Conservation (phyloP, 1,284 basidiomycete species). For the Fomes fomentarius region DNA sequence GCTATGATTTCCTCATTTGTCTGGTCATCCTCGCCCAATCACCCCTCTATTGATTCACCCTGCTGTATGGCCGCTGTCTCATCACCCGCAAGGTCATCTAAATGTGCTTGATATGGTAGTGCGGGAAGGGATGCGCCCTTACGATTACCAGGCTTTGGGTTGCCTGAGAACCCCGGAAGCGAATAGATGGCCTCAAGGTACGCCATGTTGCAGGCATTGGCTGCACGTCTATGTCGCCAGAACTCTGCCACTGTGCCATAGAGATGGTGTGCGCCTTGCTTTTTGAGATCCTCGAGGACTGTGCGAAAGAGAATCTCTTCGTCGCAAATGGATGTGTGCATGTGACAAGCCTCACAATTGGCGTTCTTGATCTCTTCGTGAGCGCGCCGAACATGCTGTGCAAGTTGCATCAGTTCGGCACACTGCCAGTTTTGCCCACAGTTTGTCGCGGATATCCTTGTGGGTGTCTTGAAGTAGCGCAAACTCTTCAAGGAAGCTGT, state of each 20-base stretch:
- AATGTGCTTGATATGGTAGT: too few species aligned
- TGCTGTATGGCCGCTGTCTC: too few species aligned
- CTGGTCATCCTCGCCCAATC: neutral
- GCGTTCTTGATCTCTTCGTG: conserved; percentile 35
- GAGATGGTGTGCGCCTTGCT: neutral
- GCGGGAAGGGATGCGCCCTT: too few species aligned
- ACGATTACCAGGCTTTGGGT: neutral
- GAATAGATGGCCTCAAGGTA: conserved; percentile 13
- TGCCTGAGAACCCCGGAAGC: conserved; percentile 10
- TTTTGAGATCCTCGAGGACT: neutral
- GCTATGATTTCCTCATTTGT: neutral
- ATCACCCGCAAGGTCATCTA: too few species aligned
- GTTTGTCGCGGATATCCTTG: conserved; percentile 31
- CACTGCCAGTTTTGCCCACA: conserved; percentile 33
- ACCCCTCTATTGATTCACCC: too few species aligned
- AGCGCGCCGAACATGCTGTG: conserved; percentile 35
- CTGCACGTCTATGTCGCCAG: conserved; percentile 1
- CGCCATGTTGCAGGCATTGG: conserved; percentile 11
- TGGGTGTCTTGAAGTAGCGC: conserved; percentile 35
- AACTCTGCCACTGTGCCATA: conserved; percentile 13
- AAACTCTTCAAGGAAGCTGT: conserved; percentile 40
- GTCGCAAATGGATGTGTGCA: conserved; percentile 31
- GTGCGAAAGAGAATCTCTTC: conserved; percentile 17
- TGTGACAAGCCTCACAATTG: conserved; percentile 35
- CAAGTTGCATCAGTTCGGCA: conserved; percentile 30